Base-by-base conservation (phyloP, 129 eudicot species). In the Sambucus nigra region DNA sequence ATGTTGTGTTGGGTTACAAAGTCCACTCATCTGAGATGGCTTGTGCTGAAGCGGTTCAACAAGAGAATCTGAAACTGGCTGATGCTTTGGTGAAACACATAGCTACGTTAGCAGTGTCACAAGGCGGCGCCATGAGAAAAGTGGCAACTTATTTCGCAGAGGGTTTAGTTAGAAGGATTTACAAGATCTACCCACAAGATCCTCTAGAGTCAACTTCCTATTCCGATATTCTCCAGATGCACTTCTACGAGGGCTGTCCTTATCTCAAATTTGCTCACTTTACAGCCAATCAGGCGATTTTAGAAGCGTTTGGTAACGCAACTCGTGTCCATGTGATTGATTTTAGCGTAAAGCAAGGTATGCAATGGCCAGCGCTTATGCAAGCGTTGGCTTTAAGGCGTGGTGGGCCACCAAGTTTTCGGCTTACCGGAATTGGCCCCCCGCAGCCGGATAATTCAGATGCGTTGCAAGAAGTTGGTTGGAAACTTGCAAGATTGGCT, bases 291-390 rank as follows among this genome's bases (percentile, higher is more conserved):
- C 96, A 87, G 62, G 96, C 94, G 28, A 87, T 87, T 11, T 65
- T 87, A 5, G 96, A 82, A 29, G 96, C 96, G 0, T 82, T 87
- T 27, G 76, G 76, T 0, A 88, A 86, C 0, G 77, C 69, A 0
- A 66, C n/a, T 12, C 59, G 68, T 6, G 96, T 87, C 12, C 96
- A 87, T 22, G 88, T 87, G 5, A 55, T 87, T 12, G 96, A 87
- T 76, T 87, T 87, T 47, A 74, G 94, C 27, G 55, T 87, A 41
- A 87, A 82, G 11, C 86, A 87, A 42, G 96, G 96, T 64, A 79
- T 82, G 94, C 96, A 87, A 51, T 87, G 96, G 96, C 96, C 96
- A 0, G 94, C 88, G 3, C 80, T 87, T 54, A 64, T 87, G 78
- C 96, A 82, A 49, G 94, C 94, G 0, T 54, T 87, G 0, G 94